These are phyloP conservation scores for Fraxinus xanthoxyloides DNA, from an alignment of 305 asterid genomes.

Conservation along the genomic window DNA sequence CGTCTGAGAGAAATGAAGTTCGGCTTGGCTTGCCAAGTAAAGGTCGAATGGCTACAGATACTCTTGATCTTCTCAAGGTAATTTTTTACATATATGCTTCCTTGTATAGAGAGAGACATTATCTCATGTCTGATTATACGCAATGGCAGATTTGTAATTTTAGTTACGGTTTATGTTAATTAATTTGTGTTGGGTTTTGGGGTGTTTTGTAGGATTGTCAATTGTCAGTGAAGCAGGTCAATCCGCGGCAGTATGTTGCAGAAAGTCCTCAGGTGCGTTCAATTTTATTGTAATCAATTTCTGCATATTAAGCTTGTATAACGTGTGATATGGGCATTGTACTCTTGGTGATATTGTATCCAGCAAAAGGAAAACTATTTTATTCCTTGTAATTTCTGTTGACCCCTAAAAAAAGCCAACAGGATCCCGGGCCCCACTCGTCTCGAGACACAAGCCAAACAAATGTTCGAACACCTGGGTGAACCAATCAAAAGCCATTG, in stretches of 20 bases:
- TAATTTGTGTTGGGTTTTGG: background rate
- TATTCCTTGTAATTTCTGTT: background rate
- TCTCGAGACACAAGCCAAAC: background rate
- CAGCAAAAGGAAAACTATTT: background rate
- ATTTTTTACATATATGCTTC: background rate
- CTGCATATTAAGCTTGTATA: background rate
- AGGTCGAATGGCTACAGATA: conserved; percentile 61
- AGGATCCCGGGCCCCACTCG: background rate
- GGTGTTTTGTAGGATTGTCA: conserved; percentile 46
- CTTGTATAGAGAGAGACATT: background rate
- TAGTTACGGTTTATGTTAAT: background rate
- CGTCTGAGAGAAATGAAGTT: conserved; percentile 34
- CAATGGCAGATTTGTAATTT: background rate
- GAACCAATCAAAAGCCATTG: background rate
- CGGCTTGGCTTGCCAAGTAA: conserved; percentile 68
- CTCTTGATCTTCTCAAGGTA: conserved; percentile 62
- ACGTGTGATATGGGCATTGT: background rate
- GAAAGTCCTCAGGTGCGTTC: conserved; percentile 49
- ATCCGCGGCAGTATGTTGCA: conserved; percentile 64
- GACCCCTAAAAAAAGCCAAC: background rate
- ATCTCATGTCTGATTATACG: background rate
- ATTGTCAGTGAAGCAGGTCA: conserved; percentile 59
- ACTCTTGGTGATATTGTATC: background rate
- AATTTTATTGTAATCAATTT: background rate
- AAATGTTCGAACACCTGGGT: background rate